Conservation (phyloP, 2,329 filamentous ascomycete species). For the Didymosphaeria variabile region DNA sequence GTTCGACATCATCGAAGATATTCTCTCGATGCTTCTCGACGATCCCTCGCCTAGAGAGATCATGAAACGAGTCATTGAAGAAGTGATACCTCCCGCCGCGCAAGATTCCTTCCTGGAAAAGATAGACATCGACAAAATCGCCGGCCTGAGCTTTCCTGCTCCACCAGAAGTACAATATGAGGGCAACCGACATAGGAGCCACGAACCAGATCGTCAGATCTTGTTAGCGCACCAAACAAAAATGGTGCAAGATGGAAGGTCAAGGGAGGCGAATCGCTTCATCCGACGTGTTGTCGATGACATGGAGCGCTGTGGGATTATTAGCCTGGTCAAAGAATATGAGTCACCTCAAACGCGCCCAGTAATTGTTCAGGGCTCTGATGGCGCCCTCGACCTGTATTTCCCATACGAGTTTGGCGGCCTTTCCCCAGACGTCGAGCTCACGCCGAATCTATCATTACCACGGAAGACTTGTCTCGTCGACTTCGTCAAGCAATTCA, state of each 20-base stretch:
- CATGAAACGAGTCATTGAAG: constrained; percentile 34
- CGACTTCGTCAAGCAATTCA: constrained; percentile 32
- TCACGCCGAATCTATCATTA: constrained; percentile 25
- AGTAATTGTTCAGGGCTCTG: constrained; percentile 31
- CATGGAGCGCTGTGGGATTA: constrained; percentile 38
- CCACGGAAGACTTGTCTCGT: constrained; percentile 25
- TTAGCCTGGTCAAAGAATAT: constrained; percentile 28
- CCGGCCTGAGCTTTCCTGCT: constrained; percentile 26
- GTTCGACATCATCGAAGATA: constrained; percentile 40
- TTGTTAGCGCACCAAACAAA: constrained; percentile 22
- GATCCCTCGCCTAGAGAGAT: constrained; percentile 35
- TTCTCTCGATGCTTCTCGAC: constrained; percentile 32
- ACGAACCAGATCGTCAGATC: constrained; percentile 27
- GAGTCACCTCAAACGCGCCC: constrained; percentile 35
- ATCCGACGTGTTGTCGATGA: constrained; percentile 35
- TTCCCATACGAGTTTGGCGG: constrained; percentile 34
- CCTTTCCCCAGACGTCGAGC: constrained; percentile 19
- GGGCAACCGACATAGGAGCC: constrained; percentile 32
- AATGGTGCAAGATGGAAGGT: constrained; percentile 7
- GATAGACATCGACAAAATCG: constrained; percentile 26
- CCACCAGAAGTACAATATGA: constrained; percentile 38
- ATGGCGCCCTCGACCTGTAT: constrained; percentile 37
- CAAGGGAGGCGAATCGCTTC: constrained; percentile 35
- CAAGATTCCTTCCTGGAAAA: constrained; percentile 37
- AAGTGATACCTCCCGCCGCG: constrained; percentile 32